Percentiles rank a stretch among this genome's conserved stretches.
These are phyloP conservation scores for Plicaturopsis crispa DNA, from an alignment of 768 basidiomycete species.

Conservation along the genomic window DNA sequence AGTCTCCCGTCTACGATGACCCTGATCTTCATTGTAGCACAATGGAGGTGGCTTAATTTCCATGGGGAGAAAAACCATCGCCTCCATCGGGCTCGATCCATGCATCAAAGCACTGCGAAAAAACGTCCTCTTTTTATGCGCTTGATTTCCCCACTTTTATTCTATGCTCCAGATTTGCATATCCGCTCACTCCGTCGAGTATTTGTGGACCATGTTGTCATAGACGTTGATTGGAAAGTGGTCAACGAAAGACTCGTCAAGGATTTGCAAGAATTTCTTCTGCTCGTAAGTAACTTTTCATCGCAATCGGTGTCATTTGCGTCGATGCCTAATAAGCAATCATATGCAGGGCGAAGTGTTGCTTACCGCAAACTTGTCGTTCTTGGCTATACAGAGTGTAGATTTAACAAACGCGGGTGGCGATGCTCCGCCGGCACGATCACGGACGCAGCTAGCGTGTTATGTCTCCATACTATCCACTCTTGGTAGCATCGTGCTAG, in stretches of 20 bases:
- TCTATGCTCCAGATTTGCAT: conserved; percentile 42
- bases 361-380: conserved; percentile 50
- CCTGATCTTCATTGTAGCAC: neutral
- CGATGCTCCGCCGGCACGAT: conserved; percentile 16
- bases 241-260: conserved; percentile 35
- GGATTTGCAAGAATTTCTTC: conserved; percentile 46
- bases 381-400: conserved; percentile 46
- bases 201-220: conserved; percentile 40
- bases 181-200: conserved; percentile 35
- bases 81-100: conserved; percentile 23
- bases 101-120: conserved; percentile 18
- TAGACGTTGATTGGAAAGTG: conserved; percentile 32
- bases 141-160: conserved; percentile 33
- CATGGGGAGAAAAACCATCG: conserved; percentile 37
- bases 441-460: conserved; percentile 27
- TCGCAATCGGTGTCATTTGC: neutral
- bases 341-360: conserved; percentile 43
- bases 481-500: conserved; percentile 34
- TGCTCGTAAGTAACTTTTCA: conserved; percentile 32
- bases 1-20: too few relatives aligned
- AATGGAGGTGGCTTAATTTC: conserved; percentile 22
- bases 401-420: conserved; percentile 9
- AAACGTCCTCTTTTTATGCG: conserved; percentile 30
- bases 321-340: too few relatives aligned
- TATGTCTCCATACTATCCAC: conserved; percentile 37